phyloP scores from a whole-genome alignment of 371 early-diverging fungal species.

The Dichotomocladium elegans region DNA sequence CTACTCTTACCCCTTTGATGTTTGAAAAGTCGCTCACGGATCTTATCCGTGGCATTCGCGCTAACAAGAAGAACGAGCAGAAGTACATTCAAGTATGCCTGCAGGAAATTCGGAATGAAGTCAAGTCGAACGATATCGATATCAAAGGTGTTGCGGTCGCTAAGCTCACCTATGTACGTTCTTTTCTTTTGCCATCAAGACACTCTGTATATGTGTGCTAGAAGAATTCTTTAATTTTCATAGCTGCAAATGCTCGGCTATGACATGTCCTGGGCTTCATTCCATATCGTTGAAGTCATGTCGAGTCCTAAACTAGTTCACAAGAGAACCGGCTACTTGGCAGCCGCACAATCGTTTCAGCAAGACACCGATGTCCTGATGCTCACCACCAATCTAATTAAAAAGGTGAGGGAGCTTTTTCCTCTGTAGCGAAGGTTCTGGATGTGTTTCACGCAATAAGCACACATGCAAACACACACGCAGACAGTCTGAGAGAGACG shows the following conservation, averaged over 20 bases:
- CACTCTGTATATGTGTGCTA: neutral
- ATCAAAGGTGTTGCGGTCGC: slow-evolving; percentile 84
- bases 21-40: slow-evolving; percentile 83
- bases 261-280: slow-evolving; percentile 95
- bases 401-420: slow-evolving; percentile 63
- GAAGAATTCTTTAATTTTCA: neutral
- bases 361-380: slow-evolving; percentile 95
- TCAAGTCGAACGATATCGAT: slow-evolving; percentile 80
- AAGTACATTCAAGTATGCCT: slow-evolving; percentile 80
- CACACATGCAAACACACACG: too few species aligned
- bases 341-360: slow-evolving; percentile 85
- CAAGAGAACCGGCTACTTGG: slow-evolving; percentile 91
- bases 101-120: slow-evolving; percentile 86
- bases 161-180: slow-evolving; percentile 78
- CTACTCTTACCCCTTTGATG: slow-evolving; percentile 34
- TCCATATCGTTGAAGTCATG: slow-evolving; percentile 97
- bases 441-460: too few species aligned
- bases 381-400: slow-evolving; percentile 92
- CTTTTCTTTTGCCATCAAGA: neutral
- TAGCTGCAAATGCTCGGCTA: slow-evolving; percentile 96
- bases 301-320: slow-evolving; percentile 79
- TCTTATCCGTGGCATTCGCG: slow-evolving; percentile 90
- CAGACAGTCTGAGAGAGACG: too few species aligned
- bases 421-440: neutral
- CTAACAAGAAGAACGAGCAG: slow-evolving; percentile 89